A percentile compares a stretch with the other conserved stretches of the same genome.
These are phyloP conservation scores for Candolleomyces efflorescens DNA, from an alignment of 768 basidiomycete genomes.

Conservation along the genomic window DNA sequence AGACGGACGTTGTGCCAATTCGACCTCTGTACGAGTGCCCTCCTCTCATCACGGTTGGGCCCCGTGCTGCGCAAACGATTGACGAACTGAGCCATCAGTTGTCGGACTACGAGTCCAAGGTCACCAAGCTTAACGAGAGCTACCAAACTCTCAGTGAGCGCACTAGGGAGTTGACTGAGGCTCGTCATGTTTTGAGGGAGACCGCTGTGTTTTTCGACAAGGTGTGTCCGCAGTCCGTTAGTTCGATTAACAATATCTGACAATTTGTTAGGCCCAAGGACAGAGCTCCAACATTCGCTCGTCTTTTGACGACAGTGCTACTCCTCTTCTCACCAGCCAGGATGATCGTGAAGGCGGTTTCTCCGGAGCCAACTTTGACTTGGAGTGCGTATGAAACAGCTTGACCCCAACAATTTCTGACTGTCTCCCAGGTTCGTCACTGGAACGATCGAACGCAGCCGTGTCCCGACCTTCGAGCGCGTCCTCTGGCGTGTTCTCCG, in stretches of 20 bases:
- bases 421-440: constrained; percentile 73
- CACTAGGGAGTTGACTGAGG: constrained; percentile 85
- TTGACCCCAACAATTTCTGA: constrained; percentile 5
- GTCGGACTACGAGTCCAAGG: constrained; percentile 77
- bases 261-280: constrained; percentile 45
- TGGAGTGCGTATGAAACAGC: constrained; percentile 60
- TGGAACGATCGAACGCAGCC: constrained; percentile 91
- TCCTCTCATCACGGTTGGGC: constrained; percentile 84
- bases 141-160: constrained; percentile 87
- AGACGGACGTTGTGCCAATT: constrained; percentile 77
- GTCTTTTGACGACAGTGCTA: constrained; percentile 89
- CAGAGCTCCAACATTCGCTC: constrained; percentile 74
- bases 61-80: constrained; percentile 87
- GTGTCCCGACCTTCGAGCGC: constrained; percentile 92
- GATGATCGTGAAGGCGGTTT: constrained; percentile 78
- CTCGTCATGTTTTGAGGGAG: constrained; percentile 89
- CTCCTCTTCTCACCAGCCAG: constrained; percentile 81
- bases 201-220: constrained; percentile 95
- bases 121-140: constrained; percentile 88
- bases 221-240: constrained; percentile 30
- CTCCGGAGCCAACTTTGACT: constrained; percentile 64
- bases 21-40: constrained; percentile 85
- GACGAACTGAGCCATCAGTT: constrained; percentile 91
- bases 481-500: constrained; percentile 97
- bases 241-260: neutral